Base-by-base conservation (phyloP, 352 stramenopile species). In the Phytophthora sp. region DNA sequence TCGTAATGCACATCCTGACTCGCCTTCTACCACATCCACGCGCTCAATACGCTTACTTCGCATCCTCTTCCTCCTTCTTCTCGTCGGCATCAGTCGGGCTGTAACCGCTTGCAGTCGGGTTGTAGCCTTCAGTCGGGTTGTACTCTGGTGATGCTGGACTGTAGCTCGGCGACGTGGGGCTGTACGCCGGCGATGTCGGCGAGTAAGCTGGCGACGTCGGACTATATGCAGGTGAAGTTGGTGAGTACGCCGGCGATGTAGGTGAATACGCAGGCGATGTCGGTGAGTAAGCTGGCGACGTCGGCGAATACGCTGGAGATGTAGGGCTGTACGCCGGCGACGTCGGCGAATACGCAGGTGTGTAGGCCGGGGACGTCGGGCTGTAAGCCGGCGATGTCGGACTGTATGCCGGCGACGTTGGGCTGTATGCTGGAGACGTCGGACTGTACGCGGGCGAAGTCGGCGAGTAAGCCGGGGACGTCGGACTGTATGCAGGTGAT, bases 301-400 rank as follows among this genome's bases (percentile, higher is more conserved):
- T 92, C 20, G 87, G 87, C 5, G 58, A 79, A 69, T 90, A 92
- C 5, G 79, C 78, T 15, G 77, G 79, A 46, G 84, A 84, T 23
- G 82, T 91, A 24, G 84, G 85, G 5, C 59, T 73, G 57, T 89
- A 89, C 6, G 82, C 80, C 23, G 81, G 82, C 0, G 64, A 80
- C 41, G 86, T 87, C 27, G 82, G 87, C 35, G 54, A 84, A 67
- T 88, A 86, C 12, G 88, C 89, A 17, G 93, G 89, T 6, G 54
- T 84, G 65, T 98, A 98, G 0, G 90, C 91, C n/a, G 94, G 89
- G 18, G 73, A 91, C n/a, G 84, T 91, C 26, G 84, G 84, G 1
- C 48, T 69, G 61, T 94, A 91, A 1, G 80, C 84, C 2, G 83
- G 84, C 3, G 71, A 84, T 3, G 85, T 92, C 20, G 87, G 87